These are phyloP conservation scores for Colletotrichum falcatum DNA, from an alignment of 2,329 filamentous ascomycete genomes.

Conservation along the genomic window DNA sequence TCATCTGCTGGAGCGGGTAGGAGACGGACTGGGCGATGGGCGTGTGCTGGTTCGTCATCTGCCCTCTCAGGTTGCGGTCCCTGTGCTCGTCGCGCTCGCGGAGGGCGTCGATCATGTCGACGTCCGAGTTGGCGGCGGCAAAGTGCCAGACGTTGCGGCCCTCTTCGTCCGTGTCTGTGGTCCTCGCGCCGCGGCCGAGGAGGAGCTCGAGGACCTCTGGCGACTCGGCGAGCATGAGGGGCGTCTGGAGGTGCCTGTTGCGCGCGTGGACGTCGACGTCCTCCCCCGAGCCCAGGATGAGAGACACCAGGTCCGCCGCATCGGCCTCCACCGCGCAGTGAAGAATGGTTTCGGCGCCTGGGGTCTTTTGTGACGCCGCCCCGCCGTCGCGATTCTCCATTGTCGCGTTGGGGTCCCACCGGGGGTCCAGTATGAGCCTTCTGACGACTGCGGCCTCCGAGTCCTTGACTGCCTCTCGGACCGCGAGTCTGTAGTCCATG, in stretches of 20 bases:
- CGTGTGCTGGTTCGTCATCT: slow-evolving; percentile 44
- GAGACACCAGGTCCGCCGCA: slow-evolving; percentile 45
- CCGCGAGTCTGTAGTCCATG: neutral
- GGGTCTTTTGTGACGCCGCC: neutral
- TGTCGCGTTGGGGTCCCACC: slow-evolving; percentile 34
- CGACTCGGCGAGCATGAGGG: slow-evolving; percentile 51
- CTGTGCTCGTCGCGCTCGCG: slow-evolving; percentile 47
- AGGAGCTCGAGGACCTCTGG: slow-evolving; percentile 45
- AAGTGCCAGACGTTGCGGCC: slow-evolving; percentile 55
- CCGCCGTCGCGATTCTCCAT: neutral
- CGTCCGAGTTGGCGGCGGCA: slow-evolving; percentile 50
- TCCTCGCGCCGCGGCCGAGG: slow-evolving; percentile 45
- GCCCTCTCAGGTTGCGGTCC: slow-evolving; percentile 45
- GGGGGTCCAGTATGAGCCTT: slow-evolving; percentile 33
- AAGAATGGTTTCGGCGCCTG: slow-evolving; percentile 11
- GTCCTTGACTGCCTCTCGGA: slow-evolving; percentile 9
- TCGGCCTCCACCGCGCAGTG: slow-evolving; percentile 29
- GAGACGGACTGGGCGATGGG: slow-evolving; percentile 50
- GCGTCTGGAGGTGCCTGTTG: slow-evolving; percentile 50
- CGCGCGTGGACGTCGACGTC: slow-evolving; percentile 47
- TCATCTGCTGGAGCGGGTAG: slow-evolving; percentile 18
- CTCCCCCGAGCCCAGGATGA: slow-evolving; percentile 46
- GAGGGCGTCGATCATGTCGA: slow-evolving; percentile 48
- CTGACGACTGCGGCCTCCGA: slow-evolving; percentile 14
- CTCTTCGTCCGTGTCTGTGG: slow-evolving; percentile 47